Conservation (phyloP, 164 flowering plant genomes). For the Dillenia suffruticosa region DNA sequence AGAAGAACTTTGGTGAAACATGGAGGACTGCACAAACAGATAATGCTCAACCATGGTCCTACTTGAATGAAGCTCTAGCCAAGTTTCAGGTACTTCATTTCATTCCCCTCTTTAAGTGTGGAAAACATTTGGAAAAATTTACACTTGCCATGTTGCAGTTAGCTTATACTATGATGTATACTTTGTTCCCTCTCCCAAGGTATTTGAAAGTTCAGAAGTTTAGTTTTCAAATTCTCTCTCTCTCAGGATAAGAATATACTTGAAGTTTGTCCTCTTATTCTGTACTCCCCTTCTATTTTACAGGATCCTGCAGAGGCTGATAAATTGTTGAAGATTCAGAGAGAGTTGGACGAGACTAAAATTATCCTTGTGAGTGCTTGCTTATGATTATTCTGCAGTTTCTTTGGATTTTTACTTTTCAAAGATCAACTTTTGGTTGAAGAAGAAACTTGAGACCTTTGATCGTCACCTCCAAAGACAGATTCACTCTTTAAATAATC, state of each 20-base stretch:
- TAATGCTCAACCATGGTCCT: slow-evolving; percentile 79
- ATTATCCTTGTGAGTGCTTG: slow-evolving; percentile 83
- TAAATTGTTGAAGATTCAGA: slow-evolving; percentile 88
- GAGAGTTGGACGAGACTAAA: slow-evolving; percentile 98
- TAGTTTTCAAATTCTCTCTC: no score
- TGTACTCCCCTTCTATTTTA: not conserved
- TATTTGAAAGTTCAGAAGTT: no score
- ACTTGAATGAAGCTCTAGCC: slow-evolving; percentile 66
- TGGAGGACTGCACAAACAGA: slow-evolving; percentile 72
- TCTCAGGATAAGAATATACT: no score
- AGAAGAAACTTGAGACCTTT: no score
- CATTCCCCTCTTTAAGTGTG: not conserved
- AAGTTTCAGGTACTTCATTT: slow-evolving; percentile 69
- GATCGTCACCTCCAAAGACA: not conserved
- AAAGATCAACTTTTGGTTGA: no score
- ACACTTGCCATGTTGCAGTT: no score
- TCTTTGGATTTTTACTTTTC: not conserved
- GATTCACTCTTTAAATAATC: not conserved
- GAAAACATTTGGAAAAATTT: no score
- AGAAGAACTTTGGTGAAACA: slow-evolving; percentile 83
- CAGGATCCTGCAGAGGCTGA: slow-evolving; percentile 99
- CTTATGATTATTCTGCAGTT: not conserved
- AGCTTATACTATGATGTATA: no score
- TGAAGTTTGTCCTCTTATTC: no score
- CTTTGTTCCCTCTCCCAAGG: no score